phyloP scores from a whole-genome alignment of 2,329 filamentous ascomycete species.

The Lasiodiplodia gonubiensis region DNA sequence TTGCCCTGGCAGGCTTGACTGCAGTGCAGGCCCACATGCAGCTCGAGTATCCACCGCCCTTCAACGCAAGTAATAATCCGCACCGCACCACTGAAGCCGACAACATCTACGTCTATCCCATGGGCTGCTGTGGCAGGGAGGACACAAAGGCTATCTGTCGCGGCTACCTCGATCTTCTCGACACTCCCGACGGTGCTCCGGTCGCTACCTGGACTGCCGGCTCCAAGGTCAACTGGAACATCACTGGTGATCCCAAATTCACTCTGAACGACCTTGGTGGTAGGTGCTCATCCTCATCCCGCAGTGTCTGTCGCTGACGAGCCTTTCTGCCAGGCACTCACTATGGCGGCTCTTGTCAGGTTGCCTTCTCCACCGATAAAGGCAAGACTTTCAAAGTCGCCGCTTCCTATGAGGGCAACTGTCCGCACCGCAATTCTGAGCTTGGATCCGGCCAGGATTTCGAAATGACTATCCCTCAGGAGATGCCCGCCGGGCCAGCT shows the following conservation, averaged over 20 bases:
- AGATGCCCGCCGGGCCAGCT: constrained; percentile 49
- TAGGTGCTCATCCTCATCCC: neutral
- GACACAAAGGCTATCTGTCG: constrained; percentile 21
- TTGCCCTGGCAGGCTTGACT: constrained; percentile 9
- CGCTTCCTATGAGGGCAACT: constrained; percentile 55
- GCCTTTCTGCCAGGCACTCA: constrained; percentile 43
- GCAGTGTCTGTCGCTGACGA: neutral
- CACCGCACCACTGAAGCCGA: constrained; percentile 17
- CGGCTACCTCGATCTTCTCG: constrained; percentile 26
- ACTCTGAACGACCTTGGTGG: constrained; percentile 20
- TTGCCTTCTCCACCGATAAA: constrained; percentile 52
- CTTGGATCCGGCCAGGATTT: constrained; percentile 51
- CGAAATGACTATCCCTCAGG: constrained; percentile 52
- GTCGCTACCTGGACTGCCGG: constrained; percentile 27
- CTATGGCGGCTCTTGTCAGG: constrained; percentile 55
- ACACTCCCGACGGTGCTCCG: constrained; percentile 23
- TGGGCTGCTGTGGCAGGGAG: constrained; percentile 25
- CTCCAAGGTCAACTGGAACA: constrained; percentile 16
- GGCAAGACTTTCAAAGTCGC: constrained; percentile 54
- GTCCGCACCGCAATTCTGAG: constrained; percentile 48
- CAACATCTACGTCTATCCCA: constrained; percentile 23
- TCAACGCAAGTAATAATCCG: constrained; percentile 27
- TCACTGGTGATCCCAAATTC: constrained; percentile 20
- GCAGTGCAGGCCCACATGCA: constrained; percentile 29
- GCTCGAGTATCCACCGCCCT: constrained; percentile 23